Conservation (phyloP, 2,329 filamentous ascomycete genomes). For the Alternaria metachromatica region DNA sequence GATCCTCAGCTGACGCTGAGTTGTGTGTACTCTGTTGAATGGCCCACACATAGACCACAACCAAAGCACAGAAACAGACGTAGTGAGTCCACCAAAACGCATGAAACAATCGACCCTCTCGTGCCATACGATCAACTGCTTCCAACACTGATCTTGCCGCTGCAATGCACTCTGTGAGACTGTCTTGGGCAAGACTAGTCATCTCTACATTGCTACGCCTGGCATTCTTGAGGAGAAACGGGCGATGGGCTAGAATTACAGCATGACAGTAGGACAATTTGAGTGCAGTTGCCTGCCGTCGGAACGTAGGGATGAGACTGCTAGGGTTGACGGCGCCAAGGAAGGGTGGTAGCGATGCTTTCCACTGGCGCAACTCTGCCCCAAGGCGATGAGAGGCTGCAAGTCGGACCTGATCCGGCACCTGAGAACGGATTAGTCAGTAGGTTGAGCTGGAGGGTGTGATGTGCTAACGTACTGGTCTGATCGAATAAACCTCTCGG, state of each 20-base stretch:
- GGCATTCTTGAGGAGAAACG: slow-evolving; percentile 34
- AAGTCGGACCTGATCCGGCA: slow-evolving; percentile 45
- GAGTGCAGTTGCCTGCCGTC: slow-evolving; percentile 40
- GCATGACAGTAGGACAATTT: slow-evolving; percentile 45
- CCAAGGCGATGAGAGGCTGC: slow-evolving; percentile 50
- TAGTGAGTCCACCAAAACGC: slow-evolving; percentile 60
- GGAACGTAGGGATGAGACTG: slow-evolving; percentile 56
- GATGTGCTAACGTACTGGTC: slow-evolving; percentile 22
- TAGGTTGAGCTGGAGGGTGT: background rate
- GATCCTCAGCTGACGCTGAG: slow-evolving; percentile 8
- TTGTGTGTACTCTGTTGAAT: slow-evolving; percentile 48
- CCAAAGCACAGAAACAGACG: slow-evolving; percentile 58
- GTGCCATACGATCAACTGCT: slow-evolving; percentile 48
- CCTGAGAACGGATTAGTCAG: background rate
- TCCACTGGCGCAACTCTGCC: slow-evolving; percentile 45
- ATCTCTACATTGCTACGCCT: slow-evolving; percentile 25
- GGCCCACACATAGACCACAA: slow-evolving; percentile 57
- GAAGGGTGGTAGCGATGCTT: slow-evolving; percentile 50
- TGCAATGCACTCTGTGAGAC: slow-evolving; percentile 53
- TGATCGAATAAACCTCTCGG: slow-evolving; percentile 43
- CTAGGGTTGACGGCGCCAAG: slow-evolving; percentile 55
- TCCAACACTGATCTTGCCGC: slow-evolving; percentile 51
- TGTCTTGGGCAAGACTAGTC: slow-evolving; percentile 42
- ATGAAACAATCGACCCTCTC: slow-evolving; percentile 49
- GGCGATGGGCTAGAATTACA: slow-evolving; percentile 45